Conservation (phyloP, 164 flowering plant genomes). For the Chloranthus sessilifolius region DNA sequence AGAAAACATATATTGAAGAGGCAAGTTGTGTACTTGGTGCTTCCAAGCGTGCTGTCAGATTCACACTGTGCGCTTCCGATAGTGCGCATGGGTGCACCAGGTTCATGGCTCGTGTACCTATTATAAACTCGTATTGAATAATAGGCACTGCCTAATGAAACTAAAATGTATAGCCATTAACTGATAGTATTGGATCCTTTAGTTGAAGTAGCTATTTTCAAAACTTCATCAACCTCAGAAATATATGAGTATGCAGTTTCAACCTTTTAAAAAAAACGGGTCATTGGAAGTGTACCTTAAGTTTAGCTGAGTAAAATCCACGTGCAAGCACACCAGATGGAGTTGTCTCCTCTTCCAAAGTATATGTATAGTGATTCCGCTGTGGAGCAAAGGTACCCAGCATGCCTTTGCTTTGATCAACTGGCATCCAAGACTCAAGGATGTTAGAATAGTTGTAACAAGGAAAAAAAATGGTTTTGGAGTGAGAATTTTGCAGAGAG, state of each 20-base stretch:
- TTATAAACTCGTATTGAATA: neutral
- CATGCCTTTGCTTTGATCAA: constrained; percentile 76
- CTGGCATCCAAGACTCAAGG: constrained; percentile 26
- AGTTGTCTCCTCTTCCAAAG: constrained; percentile 63
- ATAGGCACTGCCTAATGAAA: too few species aligned
- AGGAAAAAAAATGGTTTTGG: neutral
- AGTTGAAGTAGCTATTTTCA: too few species aligned
- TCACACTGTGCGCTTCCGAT: neutral
- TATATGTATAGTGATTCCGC: constrained; percentile 46
- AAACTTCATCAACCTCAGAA: too few species aligned
- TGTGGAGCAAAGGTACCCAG: constrained; percentile 84
- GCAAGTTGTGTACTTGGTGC: too few species aligned
- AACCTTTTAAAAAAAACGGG: neutral
- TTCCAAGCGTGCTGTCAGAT: neutral
- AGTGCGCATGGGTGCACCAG: neutral
- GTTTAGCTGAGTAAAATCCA: constrained; percentile 59
- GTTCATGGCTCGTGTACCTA: neutral
- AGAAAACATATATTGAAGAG: too few species aligned
- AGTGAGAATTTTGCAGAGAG: neutral
- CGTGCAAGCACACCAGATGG: constrained; percentile 74
- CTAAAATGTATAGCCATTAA: too few species aligned
- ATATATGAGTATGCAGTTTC: too few species aligned
- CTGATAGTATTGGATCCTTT: too few species aligned
- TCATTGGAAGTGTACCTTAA: constrained; percentile 35
- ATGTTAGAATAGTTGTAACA: too few species aligned